Evolutionary conservation across 2,329 filamentous ascomycete genomes (phyloP).

Genomic region (Rhinocladiella mackenziei): DNA sequence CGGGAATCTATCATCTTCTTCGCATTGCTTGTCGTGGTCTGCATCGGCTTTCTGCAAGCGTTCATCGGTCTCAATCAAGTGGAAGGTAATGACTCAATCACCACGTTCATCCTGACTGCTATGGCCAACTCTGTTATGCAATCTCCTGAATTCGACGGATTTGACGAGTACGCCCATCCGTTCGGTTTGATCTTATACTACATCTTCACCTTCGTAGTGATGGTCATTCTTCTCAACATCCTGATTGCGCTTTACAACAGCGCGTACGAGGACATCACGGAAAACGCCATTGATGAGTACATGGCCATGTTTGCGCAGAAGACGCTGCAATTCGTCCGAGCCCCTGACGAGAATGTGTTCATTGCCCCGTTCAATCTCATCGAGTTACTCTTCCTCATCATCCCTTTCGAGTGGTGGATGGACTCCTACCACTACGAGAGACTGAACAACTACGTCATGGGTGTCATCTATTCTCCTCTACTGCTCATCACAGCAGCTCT

Average conservation of each 20-base stretch:
- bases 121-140: constrained; percentile 88
- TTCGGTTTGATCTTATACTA: constrained; percentile 97
- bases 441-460: constrained; percentile 88
- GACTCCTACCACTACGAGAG: constrained; percentile 66
- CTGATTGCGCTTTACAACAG: constrained; percentile 96
- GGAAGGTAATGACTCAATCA: constrained; percentile 60
- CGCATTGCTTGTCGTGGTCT: constrained; percentile 76
- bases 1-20: constrained; percentile 95
- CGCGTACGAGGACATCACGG: constrained; percentile 90
- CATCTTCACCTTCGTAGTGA: constrained; percentile 94
- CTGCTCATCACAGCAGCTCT: constrained; percentile 72
- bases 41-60: constrained; percentile 77
- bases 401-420: constrained; percentile 96
- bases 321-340: constrained; percentile 93
- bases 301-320: constrained; percentile 89
- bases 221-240: constrained; percentile 91
- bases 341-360: constrained; percentile 96
- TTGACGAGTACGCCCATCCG: constrained; percentile 84
- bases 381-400: constrained; percentile 72
- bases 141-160: constrained; percentile 81
- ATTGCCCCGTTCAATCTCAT: constrained; percentile 94
- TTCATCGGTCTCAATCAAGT: constrained; percentile 88
- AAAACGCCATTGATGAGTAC: constrained; percentile 90
- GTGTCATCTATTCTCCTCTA: constrained; percentile 74
- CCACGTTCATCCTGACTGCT: constrained; percentile 46